Evolutionary conservation across 371 early-diverging fungal genomes (phyloP), one percentile per base, ranked within the genome.

Genomic region (Mucor racemosus): DNA sequence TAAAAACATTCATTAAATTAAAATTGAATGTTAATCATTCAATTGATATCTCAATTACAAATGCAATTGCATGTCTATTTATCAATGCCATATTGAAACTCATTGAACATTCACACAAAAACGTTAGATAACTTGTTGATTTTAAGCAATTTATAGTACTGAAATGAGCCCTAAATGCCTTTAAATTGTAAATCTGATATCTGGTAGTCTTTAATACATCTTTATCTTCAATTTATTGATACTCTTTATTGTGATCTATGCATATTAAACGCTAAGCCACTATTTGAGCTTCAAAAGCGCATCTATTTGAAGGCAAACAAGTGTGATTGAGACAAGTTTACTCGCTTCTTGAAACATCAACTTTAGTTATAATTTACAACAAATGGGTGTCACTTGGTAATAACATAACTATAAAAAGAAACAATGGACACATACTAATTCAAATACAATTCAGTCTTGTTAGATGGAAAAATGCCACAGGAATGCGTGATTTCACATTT

Each of bases 391-490:
- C 17, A 78, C 78, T 44, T 78, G 75, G 78, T 78, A 73, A 65
- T 38, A 38, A 11, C 5, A 7, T 9, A 7, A 36, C 42, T 13
- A 55, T 15, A 9, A 11, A 38, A 34, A 19, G 11, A 40, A 41
- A n/a, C 9, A 36, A 34, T 9, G 4, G n/a, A 11, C 14, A 35
- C 10, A 48, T 26, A 11, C 26, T 21, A 31, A 11, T 13, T 3
- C 26, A 26, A 26, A 11, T 33, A 21, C 19, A 11, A 34, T 11
- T 55, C 55, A 84, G 84, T 72, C 64, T 84, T 62, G 78, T 84
- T 21, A 76, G 84, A 42, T 84, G 84, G 84, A 81, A 81, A 60
- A 81, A 84, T 76, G 84, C 84, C 11, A 84, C 81, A 0, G 84
- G 84, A 46, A 81, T 81, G 80, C 80, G 80, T 36, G 81, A 81